Evolutionary conservation across 1,284 basidiomycete species (phyloP).

Genomic region (Rugosomyces carneus): DNA sequence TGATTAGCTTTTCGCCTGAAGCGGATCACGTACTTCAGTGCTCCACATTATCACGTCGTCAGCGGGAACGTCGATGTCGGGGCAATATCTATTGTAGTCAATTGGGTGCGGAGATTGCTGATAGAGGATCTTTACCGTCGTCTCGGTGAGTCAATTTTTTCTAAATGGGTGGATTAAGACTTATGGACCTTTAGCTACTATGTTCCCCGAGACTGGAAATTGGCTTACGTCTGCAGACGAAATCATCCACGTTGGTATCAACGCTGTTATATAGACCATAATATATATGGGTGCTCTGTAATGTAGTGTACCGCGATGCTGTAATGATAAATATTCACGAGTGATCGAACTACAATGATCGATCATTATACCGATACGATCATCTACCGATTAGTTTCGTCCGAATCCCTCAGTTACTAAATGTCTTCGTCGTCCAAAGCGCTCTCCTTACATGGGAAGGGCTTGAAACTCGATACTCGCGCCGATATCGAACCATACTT

Average conservation of each 20-base stretch:
- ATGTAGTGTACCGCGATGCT: too few species aligned
- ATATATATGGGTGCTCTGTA: too few species aligned
- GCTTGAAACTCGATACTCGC: slow-evolving; percentile 78
- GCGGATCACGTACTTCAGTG: slow-evolving; percentile 26
- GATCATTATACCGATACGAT: background rate
- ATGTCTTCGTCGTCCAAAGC: slow-evolving; percentile 24
- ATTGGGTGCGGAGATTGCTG: slow-evolving; percentile 41
- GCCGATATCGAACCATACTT: slow-evolving; percentile 81
- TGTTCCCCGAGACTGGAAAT: slow-evolving; percentile 53
- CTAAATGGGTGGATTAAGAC: background rate
- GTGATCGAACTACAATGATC: too few species aligned
- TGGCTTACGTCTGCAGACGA: slow-evolving; percentile 49
- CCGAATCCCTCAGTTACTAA: too few species aligned
- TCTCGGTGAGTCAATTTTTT: slow-evolving; percentile 28
- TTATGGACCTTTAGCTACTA: slow-evolving; percentile 30
- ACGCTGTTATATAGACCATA: slow-evolving; percentile 29
- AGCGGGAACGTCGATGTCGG: slow-evolving; percentile 33
- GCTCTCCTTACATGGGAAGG: slow-evolving; percentile 62
- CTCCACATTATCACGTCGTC: slow-evolving; percentile 55
- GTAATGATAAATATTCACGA: too few species aligned
- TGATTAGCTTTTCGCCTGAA: background rate
- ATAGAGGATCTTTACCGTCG: slow-evolving; percentile 55
- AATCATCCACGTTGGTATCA: slow-evolving; percentile 46
- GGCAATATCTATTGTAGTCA: slow-evolving; percentile 28
- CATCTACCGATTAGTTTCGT: background rate